phyloP scores from a whole-genome alignment of 2,329 filamentous ascomycete genomes.

The Arthrobotrys iridis region DNA sequence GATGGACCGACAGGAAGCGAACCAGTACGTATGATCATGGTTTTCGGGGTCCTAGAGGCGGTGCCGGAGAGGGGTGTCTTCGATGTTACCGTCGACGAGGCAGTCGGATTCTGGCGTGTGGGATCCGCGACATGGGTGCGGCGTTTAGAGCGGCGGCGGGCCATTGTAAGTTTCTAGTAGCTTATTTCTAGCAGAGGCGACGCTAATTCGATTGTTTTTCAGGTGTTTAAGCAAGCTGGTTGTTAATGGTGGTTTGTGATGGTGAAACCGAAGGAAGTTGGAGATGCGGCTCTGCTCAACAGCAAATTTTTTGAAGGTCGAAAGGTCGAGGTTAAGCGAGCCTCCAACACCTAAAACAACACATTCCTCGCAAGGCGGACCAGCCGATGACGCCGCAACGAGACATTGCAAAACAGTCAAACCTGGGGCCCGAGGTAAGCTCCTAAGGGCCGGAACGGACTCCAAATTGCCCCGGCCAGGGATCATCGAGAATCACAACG shows the following conservation, averaged over 20 bases:
- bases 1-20: conserved; percentile 91
- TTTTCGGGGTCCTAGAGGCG: conserved; percentile 78
- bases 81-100: conserved; percentile 63
- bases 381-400: background rate
- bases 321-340: conserved; percentile 16
- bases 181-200: conserved; percentile 10
- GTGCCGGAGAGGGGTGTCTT: conserved; percentile 71
- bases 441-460: conserved; percentile 11
- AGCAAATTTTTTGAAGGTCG: conserved; percentile 16
- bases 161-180: conserved; percentile 68
- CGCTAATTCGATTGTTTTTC: conserved; percentile 1
- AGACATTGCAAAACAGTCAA: background rate
- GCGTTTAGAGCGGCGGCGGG: conserved; percentile 83
- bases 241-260: background rate
- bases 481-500: conserved; percentile 5
- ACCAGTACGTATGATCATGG: conserved; percentile 97
- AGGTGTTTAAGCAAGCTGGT: background rate
- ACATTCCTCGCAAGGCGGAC: conserved; percentile 5
- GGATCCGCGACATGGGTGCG: conserved; percentile 78
- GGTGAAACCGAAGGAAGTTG: conserved; percentile 2
- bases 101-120: conserved; percentile 66
- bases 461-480: background rate
- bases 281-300: conserved; percentile 30
- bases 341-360: conserved; percentile 9
- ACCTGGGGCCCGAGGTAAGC: background rate